These are phyloP conservation scores for Xylaria flabelliformis DNA, from an alignment of 495 filamentous ascomycete species.

Conservation along the genomic window DNA sequence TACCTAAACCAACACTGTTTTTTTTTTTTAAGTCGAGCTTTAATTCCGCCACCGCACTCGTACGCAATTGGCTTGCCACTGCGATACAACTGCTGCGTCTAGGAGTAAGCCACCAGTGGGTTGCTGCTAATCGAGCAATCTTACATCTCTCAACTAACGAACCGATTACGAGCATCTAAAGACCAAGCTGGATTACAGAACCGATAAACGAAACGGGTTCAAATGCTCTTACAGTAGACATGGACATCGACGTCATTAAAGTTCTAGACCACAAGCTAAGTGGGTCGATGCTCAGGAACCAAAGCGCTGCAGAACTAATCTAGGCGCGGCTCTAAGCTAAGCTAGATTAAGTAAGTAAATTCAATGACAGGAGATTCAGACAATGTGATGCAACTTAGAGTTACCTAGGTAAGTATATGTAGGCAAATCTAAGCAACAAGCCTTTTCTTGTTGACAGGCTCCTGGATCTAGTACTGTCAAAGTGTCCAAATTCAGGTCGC, in stretches of 20 bases:
- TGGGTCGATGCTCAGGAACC: conserved; percentile 7
- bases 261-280: conserved; percentile 10
- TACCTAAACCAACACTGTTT: not conserved
- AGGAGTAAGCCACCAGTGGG: too few relatives aligned
- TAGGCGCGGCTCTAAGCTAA: not conserved
- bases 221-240: not conserved
- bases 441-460: not conserved
- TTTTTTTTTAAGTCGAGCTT: not conserved
- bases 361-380: not conserved
- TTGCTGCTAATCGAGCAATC: not conserved
- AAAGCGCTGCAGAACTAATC: not conserved
- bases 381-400: not conserved
- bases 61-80: not conserved
- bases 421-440: not conserved
- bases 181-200: too few relatives aligned
- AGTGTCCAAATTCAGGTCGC: not conserved
- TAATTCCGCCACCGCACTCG: not conserved
- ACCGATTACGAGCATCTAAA: not conserved
- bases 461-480: not conserved
- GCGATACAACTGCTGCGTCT: not conserved
- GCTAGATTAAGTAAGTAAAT: not conserved
- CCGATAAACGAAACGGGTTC: not conserved
- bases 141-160: not conserved
- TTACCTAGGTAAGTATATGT: too few relatives aligned
- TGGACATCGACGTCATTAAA: conserved; percentile 6